Percentiles rank a stretch among this genome's conserved stretches.
Evolutionary conservation across 306 rosid genomes (phyloP).

Genomic region (Vicia faba): DNA sequence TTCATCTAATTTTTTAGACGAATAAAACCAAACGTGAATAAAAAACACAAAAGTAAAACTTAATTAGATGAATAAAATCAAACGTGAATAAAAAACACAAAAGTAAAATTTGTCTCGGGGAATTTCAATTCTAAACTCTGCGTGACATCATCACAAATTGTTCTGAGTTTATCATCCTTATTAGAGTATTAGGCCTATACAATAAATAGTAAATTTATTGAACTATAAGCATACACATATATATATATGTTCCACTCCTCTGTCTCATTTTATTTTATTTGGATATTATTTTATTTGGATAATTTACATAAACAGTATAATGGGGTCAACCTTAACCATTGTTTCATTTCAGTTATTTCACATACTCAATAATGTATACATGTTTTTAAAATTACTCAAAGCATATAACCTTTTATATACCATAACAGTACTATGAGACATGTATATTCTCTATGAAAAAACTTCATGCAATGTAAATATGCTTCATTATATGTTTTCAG

Average conservation of each 20-base stretch:
- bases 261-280: slow-evolving; percentile 15
- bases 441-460: slow-evolving; percentile 38
- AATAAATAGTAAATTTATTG: slow-evolving; percentile 13
- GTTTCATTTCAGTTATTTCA: slow-evolving; percentile 35
- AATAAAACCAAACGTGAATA: not conserved
- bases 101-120: not conserved
- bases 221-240: not conserved
- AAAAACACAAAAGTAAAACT: not conserved
- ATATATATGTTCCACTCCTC: slow-evolving; percentile 16
- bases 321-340: slow-evolving; percentile 33
- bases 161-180: not conserved
- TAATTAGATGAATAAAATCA: not conserved
- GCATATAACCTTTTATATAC: slow-evolving; percentile 31
- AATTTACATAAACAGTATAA: slow-evolving; percentile 32
- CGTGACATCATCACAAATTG: not conserved
- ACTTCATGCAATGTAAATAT: slow-evolving; percentile 12
- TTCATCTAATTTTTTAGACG: not conserved
- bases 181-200: slow-evolving; percentile 26
- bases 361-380: slow-evolving; percentile 33
- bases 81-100: not conserved
- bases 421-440: slow-evolving; percentile 41
- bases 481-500: not conserved
- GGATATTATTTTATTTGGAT: too few species aligned
- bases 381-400: slow-evolving; percentile 38
- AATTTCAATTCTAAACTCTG: slow-evolving; percentile 16